Conservation (phyloP, 1,139 yeast species). For the Kluyveromyces sp. region DNA sequence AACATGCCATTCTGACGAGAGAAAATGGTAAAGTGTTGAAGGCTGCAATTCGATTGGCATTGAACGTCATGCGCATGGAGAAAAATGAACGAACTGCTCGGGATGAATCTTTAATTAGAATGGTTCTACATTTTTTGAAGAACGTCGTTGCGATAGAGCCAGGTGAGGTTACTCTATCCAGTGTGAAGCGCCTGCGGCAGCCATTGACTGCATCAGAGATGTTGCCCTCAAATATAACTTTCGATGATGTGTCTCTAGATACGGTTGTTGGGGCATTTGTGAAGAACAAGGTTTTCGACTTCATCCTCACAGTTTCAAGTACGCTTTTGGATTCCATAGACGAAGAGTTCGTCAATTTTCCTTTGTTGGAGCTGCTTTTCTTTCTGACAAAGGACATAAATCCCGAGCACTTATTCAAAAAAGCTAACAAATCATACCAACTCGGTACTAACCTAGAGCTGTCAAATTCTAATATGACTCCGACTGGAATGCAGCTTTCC, state of each 20-base stretch:
- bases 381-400: conserved; percentile 53
- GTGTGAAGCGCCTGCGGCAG: conserved; percentile 33
- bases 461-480: conserved; percentile 1
- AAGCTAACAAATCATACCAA: not conserved
- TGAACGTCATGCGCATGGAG: conserved; percentile 50
- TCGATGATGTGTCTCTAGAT: conserved; percentile 64
- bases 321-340: conserved; percentile 61
- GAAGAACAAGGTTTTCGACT: conserved; percentile 62
- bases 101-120: conserved; percentile 65
- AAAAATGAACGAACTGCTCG: conserved; percentile 55
- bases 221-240: conserved; percentile 48
- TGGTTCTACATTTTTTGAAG: conserved; percentile 67
- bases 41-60: conserved; percentile 63
- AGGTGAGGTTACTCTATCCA: conserved; percentile 44
- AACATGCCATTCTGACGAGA: conserved; percentile 54
- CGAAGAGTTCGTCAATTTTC: conserved; percentile 50
- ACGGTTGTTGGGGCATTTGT: conserved; percentile 52
- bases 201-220: conserved; percentile 33
- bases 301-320: conserved; percentile 61
- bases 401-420: conserved; percentile 20
- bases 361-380: conserved; percentile 65
- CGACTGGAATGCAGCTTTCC: conserved; percentile 38
- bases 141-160: conserved; percentile 75
- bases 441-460: conserved; percentile 1
- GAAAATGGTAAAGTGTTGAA: conserved; percentile 57